phyloP scores from a whole-genome alignment of 306 rosid genomes.

The Mimosa pudica region DNA sequence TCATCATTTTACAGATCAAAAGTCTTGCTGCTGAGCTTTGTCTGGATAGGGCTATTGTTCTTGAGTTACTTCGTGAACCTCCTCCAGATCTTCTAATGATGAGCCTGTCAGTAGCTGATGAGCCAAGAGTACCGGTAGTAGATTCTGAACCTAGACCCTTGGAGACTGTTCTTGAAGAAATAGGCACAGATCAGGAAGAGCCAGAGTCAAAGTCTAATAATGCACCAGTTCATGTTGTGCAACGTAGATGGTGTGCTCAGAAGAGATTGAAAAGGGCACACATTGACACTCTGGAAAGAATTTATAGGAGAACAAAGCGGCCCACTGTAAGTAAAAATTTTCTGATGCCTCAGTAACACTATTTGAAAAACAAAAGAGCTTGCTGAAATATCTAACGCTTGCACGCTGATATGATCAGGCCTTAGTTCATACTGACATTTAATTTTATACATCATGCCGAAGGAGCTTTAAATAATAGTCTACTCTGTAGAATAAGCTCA shows the following conservation, averaged over 20 bases:
- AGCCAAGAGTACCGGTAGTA: slow-evolving; percentile 40
- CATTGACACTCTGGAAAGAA: slow-evolving; percentile 74
- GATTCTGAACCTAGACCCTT: slow-evolving; percentile 45
- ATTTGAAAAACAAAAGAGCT: slow-evolving; percentile 22
- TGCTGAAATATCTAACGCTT: slow-evolving; percentile 12
- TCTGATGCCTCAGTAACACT: slow-evolving; percentile 21
- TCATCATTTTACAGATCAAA: slow-evolving; percentile 63
- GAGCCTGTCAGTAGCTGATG: slow-evolving; percentile 77
- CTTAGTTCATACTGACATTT: neutral
- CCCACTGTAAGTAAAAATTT: slow-evolving; percentile 79
- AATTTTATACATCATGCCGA: neutral
- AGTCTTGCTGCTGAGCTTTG: slow-evolving; percentile 89
- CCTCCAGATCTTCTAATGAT: slow-evolving; percentile 80
- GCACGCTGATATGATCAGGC: neutral
- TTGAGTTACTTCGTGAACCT: slow-evolving; percentile 84
- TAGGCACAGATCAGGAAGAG: slow-evolving; percentile 31
- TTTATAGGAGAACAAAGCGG: slow-evolving; percentile 77
- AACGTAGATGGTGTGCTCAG: slow-evolving; percentile 62
- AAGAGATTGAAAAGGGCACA: slow-evolving; percentile 83
- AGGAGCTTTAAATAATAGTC: neutral
- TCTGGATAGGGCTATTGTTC: slow-evolving; percentile 85
- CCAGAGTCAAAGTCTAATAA: slow-evolving; percentile 42
- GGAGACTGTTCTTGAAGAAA: slow-evolving; percentile 47
- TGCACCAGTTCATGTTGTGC: slow-evolving; percentile 74
- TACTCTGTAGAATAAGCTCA: neutral